A percentile compares a stretch with the other conserved stretches of the same genome.
These are phyloP conservation scores for Apiospora koreana DNA, from an alignment of 2,329 filamentous ascomycete genomes.

Conservation along the genomic window DNA sequence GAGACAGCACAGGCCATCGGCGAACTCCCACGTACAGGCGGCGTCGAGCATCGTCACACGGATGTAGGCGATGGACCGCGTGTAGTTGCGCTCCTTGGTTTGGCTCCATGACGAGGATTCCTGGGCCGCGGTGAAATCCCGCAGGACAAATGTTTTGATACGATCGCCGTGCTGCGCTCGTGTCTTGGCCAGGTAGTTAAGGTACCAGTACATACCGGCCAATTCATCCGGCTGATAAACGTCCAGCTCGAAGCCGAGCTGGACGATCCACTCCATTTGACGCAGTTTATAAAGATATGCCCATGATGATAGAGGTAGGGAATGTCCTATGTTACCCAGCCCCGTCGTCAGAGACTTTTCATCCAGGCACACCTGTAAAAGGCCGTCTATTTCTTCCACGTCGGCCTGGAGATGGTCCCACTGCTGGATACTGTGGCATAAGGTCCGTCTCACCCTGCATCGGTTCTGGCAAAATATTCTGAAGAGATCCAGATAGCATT, in stretches of 20 bases:
- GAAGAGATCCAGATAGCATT: conserved; percentile 82
- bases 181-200: conserved; percentile 72
- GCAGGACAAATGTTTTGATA: conserved; percentile 66
- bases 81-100: conserved; percentile 43
- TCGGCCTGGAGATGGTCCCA: conserved; percentile 85
- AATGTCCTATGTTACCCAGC: conserved; percentile 47
- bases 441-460: conserved; percentile 83
- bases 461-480: conserved; percentile 87
- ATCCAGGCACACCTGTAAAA: conserved; percentile 61
- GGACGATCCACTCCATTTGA: conserved; percentile 82
- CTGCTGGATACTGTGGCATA: conserved; percentile 79
- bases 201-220: conserved; percentile 87
- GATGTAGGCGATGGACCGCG: conserved; percentile 54
- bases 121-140: conserved; percentile 36
- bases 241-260: conserved; percentile 92
- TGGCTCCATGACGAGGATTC: conserved; percentile 26
- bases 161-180: conserved; percentile 70
- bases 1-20: conserved; percentile 58
- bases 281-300: conserved; percentile 86
- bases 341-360: conserved; percentile 58
- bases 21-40: conserved; percentile 60
- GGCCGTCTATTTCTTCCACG: conserved; percentile 73
- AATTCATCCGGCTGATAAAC: conserved; percentile 87
- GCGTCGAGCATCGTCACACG: conserved; percentile 65
- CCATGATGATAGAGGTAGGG: conserved; percentile 83